Base-by-base conservation (phyloP, 108 stramenopile genomes). In the Cyclotella choctawhatcheeana region DNA sequence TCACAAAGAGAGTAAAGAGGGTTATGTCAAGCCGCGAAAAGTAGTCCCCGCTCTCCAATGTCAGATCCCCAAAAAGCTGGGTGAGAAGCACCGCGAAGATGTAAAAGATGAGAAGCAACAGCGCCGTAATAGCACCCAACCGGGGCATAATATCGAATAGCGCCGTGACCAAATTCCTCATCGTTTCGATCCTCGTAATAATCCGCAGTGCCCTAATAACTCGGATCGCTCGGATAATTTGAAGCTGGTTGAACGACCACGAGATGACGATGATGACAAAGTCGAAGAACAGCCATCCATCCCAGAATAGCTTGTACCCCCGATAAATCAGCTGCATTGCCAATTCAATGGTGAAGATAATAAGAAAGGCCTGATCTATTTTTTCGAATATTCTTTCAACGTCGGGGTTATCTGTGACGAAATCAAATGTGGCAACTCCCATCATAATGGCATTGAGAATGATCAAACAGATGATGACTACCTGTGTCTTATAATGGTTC, bases 21-120 rank as follows among this genome's bases (percentile, higher is more conserved):
- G 75, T 43, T 50, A 51, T 14, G 30, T 76, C 75, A 44, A 76
- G 50, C 26, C 68, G 58, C 16, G 67, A 18, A 20, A 76, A 76
- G 58, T 62, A 76, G 30, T 69, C 58, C 60, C 40, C 58, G 27
- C 47, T 60, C n/a, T n/a, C n/a, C 20, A 71, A 53, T 21, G 66
- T 53, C 30, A 85, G 35, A 16, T 85, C 76, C 25, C 73, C 59
- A 58, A 86, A 90, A 7, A 90, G 43, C 31, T 86, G 76, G 14
- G 89, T 90, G 55, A 87, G 86, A 79, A 88, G 80, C 27, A 90
- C 87, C 3, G 82, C 87, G 64, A 90, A 90, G 30, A 90, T 86
- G 60, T 86, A 88, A 18, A 84, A 73, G 31, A 79, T 67, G 16
- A 79, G 64, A 32, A 67, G 13, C 18, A 73, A 51, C 29, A 79